Conservation (phyloP, 441 rosid genomes). For the Capsella rubella region DNA sequence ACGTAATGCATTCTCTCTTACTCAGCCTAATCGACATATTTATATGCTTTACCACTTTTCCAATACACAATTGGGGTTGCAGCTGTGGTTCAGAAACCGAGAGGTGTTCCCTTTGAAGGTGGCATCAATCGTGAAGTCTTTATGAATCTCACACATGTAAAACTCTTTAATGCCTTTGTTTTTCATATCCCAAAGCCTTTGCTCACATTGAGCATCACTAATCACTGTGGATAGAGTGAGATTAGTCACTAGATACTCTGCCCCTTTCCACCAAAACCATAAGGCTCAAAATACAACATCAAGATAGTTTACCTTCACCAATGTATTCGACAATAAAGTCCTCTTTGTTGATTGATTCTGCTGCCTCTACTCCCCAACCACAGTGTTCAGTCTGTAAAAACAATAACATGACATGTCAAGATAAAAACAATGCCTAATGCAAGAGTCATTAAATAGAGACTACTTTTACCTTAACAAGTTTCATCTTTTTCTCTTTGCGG, state of each 20-base stretch:
- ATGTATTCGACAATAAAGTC: slow-evolving; percentile 90
- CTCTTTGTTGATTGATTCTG: slow-evolving; percentile 74
- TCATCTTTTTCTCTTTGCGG: slow-evolving; percentile 87
- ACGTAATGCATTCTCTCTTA: background rate
- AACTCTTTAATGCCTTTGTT: slow-evolving; percentile 77
- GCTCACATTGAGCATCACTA: slow-evolving; percentile 82
- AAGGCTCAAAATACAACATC: slow-evolving; percentile 5
- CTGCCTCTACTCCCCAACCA: slow-evolving; percentile 99
- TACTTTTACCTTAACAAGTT: slow-evolving; percentile 71
- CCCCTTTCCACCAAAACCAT: slow-evolving; percentile 6
- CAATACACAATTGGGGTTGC: slow-evolving; percentile 85
- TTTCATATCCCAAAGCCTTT: slow-evolving; percentile 99
- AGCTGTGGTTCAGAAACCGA: slow-evolving; percentile 94
- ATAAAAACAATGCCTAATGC: slow-evolving; percentile 13
- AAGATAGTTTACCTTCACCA: slow-evolving; percentile 79
- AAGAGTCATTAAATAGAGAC: slow-evolving; percentile 3
- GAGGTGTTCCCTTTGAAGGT: slow-evolving; percentile 93
- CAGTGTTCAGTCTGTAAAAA: slow-evolving; percentile 78
- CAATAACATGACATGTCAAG: slow-evolving; percentile 31
- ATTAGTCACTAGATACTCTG: slow-evolving; percentile 12
- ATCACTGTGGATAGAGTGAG: slow-evolving; percentile 64
- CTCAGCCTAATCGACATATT: slow-evolving; percentile 11
- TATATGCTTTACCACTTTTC: slow-evolving; percentile 79
- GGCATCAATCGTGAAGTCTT: slow-evolving; percentile 96
- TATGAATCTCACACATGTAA: slow-evolving; percentile 97